A percentile compares a stretch with the other conserved stretches of the same genome.
Conservation (phyloP, 257 asterid species). For the Primulina tabacum region DNA sequence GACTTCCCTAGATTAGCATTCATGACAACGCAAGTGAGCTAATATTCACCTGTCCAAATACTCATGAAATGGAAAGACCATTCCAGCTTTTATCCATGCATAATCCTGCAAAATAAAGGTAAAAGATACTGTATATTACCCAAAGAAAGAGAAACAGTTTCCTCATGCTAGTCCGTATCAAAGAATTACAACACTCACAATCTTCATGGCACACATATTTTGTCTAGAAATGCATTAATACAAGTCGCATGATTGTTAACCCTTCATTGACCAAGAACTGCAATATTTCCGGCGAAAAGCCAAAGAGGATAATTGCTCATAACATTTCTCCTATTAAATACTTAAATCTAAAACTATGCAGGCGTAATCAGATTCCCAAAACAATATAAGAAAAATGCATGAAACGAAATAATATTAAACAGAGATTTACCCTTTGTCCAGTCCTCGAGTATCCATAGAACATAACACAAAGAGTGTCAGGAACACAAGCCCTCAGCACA, state of each 20-base stretch:
- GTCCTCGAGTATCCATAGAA: conserved; percentile 72
- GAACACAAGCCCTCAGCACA: conserved; percentile 72
- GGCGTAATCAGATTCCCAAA: background rate
- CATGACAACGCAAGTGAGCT: conserved; percentile 15
- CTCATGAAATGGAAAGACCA: conserved; percentile 81
- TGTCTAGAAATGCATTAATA: background rate
- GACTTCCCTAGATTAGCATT: conserved; percentile 5
- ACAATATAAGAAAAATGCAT: conserved; percentile 15
- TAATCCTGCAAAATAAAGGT: conserved; percentile 60
- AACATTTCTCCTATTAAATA: conserved; percentile 7
- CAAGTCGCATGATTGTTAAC: background rate
- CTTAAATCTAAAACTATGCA: background rate
- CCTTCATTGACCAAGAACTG: conserved; percentile 9
- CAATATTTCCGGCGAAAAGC: conserved; percentile 1
- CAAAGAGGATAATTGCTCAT: conserved; percentile 15
- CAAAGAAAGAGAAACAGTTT: conserved; percentile 13
- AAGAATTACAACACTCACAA: conserved; percentile 12
- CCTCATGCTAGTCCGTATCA: background rate
- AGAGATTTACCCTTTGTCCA: conserved; percentile 67
- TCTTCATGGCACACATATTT: conserved; percentile 1
- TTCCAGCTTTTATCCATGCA: conserved; percentile 92
- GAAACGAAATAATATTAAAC: background rate
- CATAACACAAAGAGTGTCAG: conserved; percentile 86
- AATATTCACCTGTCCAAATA: conserved; percentile 71
- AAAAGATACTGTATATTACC: conserved; percentile 12